Evolutionary conservation across 2,329 filamentous ascomycete species (phyloP).

Genomic region (Biscogniauxia mediterranea): DNA sequence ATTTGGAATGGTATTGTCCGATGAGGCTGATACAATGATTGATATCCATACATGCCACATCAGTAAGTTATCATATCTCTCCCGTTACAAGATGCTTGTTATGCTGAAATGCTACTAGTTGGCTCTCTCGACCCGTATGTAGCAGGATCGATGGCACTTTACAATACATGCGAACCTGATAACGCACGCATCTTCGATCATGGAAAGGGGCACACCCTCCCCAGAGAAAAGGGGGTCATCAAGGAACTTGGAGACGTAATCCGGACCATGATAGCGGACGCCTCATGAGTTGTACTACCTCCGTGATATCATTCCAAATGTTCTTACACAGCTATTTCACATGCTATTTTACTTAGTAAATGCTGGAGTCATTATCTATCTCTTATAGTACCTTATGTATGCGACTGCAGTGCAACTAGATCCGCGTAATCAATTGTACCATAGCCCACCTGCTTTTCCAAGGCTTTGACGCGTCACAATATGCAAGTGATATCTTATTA

Average conservation of each 20-base stretch:
- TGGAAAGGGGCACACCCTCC: conserved; percentile 62
- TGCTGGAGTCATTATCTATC: not conserved
- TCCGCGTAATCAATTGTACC: not conserved
- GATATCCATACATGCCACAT: conserved; percentile 53
- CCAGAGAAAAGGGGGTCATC: conserved; percentile 49
- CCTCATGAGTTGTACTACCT: conserved; percentile 29
- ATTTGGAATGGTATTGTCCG: conserved; percentile 46
- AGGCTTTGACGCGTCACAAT: not conserved
- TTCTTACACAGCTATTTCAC: not conserved
- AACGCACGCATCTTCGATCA: conserved; percentile 62
- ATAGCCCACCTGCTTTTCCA: not conserved
- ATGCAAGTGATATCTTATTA: not conserved
- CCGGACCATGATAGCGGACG: conserved; percentile 32
- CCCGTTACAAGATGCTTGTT: not conserved
- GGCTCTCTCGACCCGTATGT: conserved; percentile 60
- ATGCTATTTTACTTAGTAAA: not conserved
- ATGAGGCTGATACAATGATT: conserved; percentile 48
- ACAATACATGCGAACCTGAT: conserved; percentile 60
- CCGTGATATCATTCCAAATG: conserved; percentile 7
- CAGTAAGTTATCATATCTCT: conserved; percentile 34
- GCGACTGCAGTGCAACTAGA: not conserved
- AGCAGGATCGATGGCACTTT: conserved; percentile 58
- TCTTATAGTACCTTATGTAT: not conserved
- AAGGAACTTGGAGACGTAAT: conserved; percentile 46
- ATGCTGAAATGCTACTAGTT: conserved; percentile 37